Conservation (phyloP, 2,329 filamentous ascomycete genomes). For the Dichotomopilus funicola region DNA sequence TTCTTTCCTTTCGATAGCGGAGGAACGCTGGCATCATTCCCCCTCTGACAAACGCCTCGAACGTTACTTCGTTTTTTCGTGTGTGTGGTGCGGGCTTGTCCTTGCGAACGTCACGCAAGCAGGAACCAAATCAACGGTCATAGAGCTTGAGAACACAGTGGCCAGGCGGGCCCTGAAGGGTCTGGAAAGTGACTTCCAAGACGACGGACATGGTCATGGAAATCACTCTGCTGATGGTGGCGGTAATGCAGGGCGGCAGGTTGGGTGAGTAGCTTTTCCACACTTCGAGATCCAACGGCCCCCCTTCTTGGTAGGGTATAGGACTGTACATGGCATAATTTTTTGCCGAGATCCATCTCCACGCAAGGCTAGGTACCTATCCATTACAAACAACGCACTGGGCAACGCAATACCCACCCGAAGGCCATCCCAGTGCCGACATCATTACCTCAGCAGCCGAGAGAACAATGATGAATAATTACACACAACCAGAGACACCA, state of each 20-base stretch:
- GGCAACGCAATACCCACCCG: too few relatives aligned
- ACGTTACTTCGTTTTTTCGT: slow-evolving; percentile 4
- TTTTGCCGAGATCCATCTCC: too few relatives aligned
- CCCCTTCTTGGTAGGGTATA: slow-evolving; percentile 6
- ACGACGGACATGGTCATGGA: slow-evolving; percentile 10
- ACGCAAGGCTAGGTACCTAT: too few relatives aligned
- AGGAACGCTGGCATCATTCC: slow-evolving; percentile 9
- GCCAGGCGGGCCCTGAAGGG: background rate
- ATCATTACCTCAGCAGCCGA: too few relatives aligned
- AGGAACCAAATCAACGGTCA: slow-evolving; percentile 8
- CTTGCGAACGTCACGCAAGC: background rate
- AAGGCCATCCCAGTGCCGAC: too few relatives aligned
- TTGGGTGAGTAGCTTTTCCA: slow-evolving; percentile 2
- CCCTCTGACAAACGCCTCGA: slow-evolving; percentile 3
- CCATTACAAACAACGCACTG: too few relatives aligned
- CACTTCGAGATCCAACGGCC: slow-evolving; percentile 1
- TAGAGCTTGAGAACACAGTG: slow-evolving; percentile 10
- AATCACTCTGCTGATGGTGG: slow-evolving; percentile 6
- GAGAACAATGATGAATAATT: too few relatives aligned
- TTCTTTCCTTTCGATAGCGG: background rate
- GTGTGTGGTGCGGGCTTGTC: background rate
- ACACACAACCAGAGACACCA: too few relatives aligned
- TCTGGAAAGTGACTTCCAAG: slow-evolving; percentile 8
- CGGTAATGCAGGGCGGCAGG: slow-evolving; percentile 3
- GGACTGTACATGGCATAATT: too few relatives aligned